A percentile compares a stretch with the other conserved stretches of the same genome.
Conservation (phyloP, 345 rosid genomes). For the Sonneratia caseolaris region DNA sequence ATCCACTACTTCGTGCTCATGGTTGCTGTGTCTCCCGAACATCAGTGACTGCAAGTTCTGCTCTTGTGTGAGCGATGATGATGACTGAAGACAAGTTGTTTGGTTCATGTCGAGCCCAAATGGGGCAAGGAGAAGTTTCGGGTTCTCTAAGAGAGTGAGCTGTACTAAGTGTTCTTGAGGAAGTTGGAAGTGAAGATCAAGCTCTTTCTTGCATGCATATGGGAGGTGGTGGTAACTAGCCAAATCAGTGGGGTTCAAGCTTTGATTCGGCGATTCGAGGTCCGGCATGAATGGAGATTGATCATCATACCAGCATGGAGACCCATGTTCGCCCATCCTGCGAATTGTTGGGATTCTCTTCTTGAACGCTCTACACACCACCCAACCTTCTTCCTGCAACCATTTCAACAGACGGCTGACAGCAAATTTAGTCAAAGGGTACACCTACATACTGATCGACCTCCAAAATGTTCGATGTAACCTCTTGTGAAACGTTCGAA, state of each 20-base stretch:
- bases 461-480: no score
- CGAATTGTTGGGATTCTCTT: conserved; percentile 50
- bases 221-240: conserved; percentile 24
- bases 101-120: conserved; percentile 37
- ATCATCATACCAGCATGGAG: conserved; percentile 60
- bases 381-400: conserved; percentile 92
- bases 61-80: conserved; percentile 24
- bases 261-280: conserved; percentile 43
- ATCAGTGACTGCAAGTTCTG: conserved; percentile 19
- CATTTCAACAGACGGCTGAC: no score
- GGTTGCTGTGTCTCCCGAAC: conserved; percentile 18
- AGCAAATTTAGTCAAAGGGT: no score
- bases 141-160: conserved; percentile 64
- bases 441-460: no score
- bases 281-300: conserved; percentile 46
- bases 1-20: conserved; percentile 23
- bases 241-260: conserved; percentile 21
- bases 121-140: conserved; percentile 19
- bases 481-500: no score
- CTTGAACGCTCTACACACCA: conserved; percentile 90
- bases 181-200: conserved; percentile 28
- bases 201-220: conserved; percentile 53
- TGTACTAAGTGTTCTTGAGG: conserved; percentile 50
- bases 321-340: conserved; percentile 37
- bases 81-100: conserved; percentile 13